Evolutionary conservation across 2,329 filamentous ascomycete genomes (phyloP), one percentile per base, ranked within the genome.

Genomic region (Tolypocladium amazonense): DNA sequence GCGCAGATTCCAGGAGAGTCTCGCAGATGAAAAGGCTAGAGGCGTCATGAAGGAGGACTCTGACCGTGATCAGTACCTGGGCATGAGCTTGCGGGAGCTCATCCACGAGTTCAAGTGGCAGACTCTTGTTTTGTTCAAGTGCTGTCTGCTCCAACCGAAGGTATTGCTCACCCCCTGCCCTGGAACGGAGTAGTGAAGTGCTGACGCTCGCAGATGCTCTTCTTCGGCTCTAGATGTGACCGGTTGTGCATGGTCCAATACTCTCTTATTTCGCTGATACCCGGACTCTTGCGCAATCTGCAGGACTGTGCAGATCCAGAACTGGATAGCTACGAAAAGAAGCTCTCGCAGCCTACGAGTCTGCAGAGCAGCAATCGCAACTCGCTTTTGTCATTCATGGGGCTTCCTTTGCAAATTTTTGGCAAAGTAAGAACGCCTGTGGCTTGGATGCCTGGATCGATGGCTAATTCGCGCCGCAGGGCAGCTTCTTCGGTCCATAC

Each of bases 191-290:
- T 23, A n/a, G 30, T 56, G 25, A 52, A 15, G 18, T 30, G 15
- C 61, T 61, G 35, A 65, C 57, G 35, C 20, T 35, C 33, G 20
- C 33, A 96, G 92, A 97, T 97, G 89, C 86, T 99, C 58, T 97
- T 99, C 77, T 99, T 97, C 69, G 92, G 94, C 63, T 92, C 93
- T n/a, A 87, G 92, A 67, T 97, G 94, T 74, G 94, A 99, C 74
- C 84, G 89, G 64, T 78, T 99, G 66, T 99, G 94, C 82, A 96
- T 97, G 89, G 92, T 96, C 76, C 94, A 99, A 73, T 99, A 97
- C 77, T 94, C 93, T 52, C 83, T 99, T 54, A 88, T 99, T 66
- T 97, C 93, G 58, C 80, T 99, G 69, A 95, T 99, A 77, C 94
- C 94, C 55, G 92, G 92, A 61, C 84, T 99, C 60, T 87, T 97